Evolutionary conservation across 331 rosid genomes (phyloP).

Genomic region (Malus hybrid): DNA sequence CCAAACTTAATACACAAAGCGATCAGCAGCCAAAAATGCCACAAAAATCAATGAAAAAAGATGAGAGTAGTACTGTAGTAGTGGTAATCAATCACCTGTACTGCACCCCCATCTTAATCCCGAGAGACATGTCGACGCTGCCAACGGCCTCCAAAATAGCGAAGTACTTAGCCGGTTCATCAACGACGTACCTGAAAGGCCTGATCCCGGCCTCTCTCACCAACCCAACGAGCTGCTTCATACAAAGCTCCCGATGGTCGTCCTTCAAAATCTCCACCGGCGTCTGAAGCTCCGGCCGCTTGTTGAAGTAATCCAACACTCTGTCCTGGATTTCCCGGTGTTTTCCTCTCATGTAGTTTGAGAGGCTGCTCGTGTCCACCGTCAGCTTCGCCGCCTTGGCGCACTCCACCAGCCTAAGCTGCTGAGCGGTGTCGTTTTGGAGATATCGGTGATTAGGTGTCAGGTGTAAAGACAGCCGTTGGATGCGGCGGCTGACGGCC

Average conservation of each 20-base stretch:
- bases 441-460: conserved; percentile 11
- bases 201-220: conserved; percentile 71
- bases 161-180: conserved; percentile 70
- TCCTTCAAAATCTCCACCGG: conserved; percentile 73
- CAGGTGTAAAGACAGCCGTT: conserved; percentile 52
- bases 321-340: conserved; percentile 62
- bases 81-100: conserved; percentile 41
- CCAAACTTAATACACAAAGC: background rate
- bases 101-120: conserved; percentile 89
- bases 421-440: background rate
- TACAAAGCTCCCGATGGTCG: conserved; percentile 69
- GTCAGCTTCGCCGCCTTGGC: conserved; percentile 3
- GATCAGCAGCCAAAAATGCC: background rate
- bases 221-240: conserved; percentile 64
- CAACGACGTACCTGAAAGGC: conserved; percentile 43
- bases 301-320: conserved; percentile 49
- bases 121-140: conserved; percentile 78
- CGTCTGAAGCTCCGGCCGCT: conserved; percentile 67
- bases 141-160: conserved; percentile 84
- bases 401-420: conserved; percentile 39
- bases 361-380: conserved; percentile 32
- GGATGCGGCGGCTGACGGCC: conserved; percentile 38
- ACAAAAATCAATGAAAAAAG: background rate
- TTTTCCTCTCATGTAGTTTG: conserved; percentile 52
- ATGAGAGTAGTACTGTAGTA: background rate